phyloP scores from a whole-genome alignment of 345 rosid genomes.

The Eucalyptus cladocalyx region DNA sequence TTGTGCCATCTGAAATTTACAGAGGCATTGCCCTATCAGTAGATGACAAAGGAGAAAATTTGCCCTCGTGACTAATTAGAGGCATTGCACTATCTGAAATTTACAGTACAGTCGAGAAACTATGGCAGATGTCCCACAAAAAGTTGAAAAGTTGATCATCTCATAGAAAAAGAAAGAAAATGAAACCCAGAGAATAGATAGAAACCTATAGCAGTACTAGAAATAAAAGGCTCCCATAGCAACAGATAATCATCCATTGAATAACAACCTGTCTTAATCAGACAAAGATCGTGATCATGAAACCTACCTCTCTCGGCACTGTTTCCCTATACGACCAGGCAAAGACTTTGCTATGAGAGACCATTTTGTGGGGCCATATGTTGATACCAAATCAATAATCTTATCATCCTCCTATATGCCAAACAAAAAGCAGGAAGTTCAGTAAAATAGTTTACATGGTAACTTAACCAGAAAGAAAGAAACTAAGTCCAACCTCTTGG shows the following conservation, averaged over 20 bases:
- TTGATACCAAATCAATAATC: conserved; percentile 64
- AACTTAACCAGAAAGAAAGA: not conserved
- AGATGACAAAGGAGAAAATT: not conserved
- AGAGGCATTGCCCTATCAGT: not conserved
- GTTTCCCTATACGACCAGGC: conserved; percentile 97
- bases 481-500: conserved; percentile 49
- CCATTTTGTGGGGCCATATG: conserved; percentile 89
- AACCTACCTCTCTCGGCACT: conserved; percentile 87
- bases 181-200: not conserved
- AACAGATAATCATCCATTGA: not conserved
- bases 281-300: not conserved
- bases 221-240: not conserved
- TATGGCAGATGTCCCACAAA: not conserved
- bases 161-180: not conserved
- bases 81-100: not conserved
- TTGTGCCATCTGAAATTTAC: conserved; percentile 84
- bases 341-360: conserved; percentile 82
- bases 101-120: not conserved
- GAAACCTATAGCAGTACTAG: not conserved
- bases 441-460: not conserved
- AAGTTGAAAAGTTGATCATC: not conserved
- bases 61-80: not conserved
- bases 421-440: not conserved
- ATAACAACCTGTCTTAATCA: not conserved
- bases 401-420: conserved; percentile 76